phyloP scores from a whole-genome alignment of 805 yeast genomes.

The Danielozyma ontarioensis region DNA sequence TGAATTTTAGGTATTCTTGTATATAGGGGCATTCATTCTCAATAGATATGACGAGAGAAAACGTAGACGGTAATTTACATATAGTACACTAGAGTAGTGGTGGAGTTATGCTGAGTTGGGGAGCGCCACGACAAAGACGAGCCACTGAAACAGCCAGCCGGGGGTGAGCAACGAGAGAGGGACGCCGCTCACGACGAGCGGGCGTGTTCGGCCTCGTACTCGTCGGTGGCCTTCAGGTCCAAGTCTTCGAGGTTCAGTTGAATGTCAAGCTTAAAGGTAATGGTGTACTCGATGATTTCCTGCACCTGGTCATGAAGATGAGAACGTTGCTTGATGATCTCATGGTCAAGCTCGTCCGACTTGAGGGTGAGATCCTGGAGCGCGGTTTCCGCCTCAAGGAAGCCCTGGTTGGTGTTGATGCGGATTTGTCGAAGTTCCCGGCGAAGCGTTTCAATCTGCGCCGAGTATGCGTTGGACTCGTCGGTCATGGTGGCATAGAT shows the following conservation, averaged over 20 bases:
- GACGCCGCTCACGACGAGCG: too few species aligned
- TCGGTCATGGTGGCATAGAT: conserved; percentile 49
- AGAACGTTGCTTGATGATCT: conserved; percentile 43
- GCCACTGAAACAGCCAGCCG: too few species aligned
- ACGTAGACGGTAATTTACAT: too few species aligned
- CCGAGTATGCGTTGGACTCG: conserved; percentile 47
- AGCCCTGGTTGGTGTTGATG: conserved; percentile 44
- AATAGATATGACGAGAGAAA: too few species aligned
- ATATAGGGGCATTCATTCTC: too few species aligned
- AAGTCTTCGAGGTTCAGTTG: conserved; percentile 61
- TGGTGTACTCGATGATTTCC: conserved; percentile 52
- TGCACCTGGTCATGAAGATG: conserved; percentile 50
- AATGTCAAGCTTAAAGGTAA: conserved; percentile 61
- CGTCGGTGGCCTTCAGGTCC: conserved; percentile 43
- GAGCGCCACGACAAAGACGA: too few species aligned
- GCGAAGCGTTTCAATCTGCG: conserved; percentile 64
- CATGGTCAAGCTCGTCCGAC: conserved; percentile 44
- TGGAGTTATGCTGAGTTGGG: too few species aligned
- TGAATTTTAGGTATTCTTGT: too few species aligned
- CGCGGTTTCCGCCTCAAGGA: conserved; percentile 40
- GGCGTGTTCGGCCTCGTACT: too few species aligned
- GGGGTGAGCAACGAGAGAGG: too few species aligned
- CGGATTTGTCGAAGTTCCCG: conserved; percentile 49
- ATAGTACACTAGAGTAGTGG: too few species aligned
- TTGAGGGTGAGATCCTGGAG: conserved; percentile 50